These are phyloP conservation scores for Naganishia vaughanmartiniae DNA, from an alignment of 768 basidiomycete species.

Conservation along the genomic window DNA sequence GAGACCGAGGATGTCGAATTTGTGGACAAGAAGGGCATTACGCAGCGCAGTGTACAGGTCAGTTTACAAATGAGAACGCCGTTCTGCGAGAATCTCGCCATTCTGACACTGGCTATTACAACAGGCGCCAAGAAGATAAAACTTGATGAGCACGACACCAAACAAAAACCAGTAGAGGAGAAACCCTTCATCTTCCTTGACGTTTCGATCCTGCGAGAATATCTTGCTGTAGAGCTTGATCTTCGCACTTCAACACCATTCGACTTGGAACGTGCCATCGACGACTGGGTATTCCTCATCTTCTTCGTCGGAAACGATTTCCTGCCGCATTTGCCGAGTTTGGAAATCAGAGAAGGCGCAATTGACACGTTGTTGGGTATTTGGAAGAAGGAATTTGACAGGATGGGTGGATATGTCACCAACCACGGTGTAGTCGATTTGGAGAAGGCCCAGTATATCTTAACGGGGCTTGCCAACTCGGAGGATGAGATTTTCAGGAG, in stretches of 20 bases:
- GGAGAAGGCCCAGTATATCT: constrained; percentile 82
- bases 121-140: constrained; percentile 62
- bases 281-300: constrained; percentile 99
- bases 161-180: constrained; percentile 64
- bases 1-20: constrained; percentile 74
- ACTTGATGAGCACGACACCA: constrained; percentile 53
- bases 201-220: constrained; percentile 90
- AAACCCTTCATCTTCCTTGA: constrained; percentile 99
- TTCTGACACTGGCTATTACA: not conserved
- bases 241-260: constrained; percentile 72
- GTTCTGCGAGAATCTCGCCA: not conserved
- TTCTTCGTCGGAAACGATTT: constrained; percentile 99
- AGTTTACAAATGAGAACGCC: not conserved
- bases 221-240: constrained; percentile 92
- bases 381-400: constrained; percentile 86
- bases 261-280: constrained; percentile 91
- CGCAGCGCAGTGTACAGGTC: constrained; percentile 76
- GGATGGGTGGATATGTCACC: constrained; percentile 97
- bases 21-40: constrained; percentile 95
- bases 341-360: constrained; percentile 98
- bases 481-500: constrained; percentile 95
- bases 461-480: constrained; percentile 86
- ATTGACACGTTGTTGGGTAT: constrained; percentile 95
- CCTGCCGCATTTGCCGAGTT: constrained; percentile 92
- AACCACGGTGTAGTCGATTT: constrained; percentile 87